Percentiles rank a stretch among this genome's conserved stretches.
Conservation (phyloP, 2,329 filamentous ascomycete genomes). For the Rhinocladiella mackenziei region DNA sequence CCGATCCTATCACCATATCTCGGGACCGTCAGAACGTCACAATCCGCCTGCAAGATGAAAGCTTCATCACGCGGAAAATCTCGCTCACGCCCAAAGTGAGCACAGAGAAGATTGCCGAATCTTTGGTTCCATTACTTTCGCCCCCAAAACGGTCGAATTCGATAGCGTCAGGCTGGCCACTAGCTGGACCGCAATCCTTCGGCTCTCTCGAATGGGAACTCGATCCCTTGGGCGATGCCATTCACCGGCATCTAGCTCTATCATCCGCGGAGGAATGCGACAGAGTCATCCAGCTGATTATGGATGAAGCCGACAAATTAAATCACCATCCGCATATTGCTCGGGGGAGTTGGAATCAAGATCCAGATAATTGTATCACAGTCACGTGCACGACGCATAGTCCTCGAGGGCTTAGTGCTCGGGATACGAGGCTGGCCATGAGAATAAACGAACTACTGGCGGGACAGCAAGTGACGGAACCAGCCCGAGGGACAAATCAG, state of each 20-base stretch:
- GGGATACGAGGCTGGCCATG: conserved; percentile 24
- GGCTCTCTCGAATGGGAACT: conserved; percentile 21
- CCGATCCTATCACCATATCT: conserved; percentile 13
- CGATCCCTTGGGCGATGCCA: conserved; percentile 24
- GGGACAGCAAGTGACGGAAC: conserved; percentile 2
- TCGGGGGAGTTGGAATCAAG: conserved; percentile 6
- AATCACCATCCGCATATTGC: conserved; percentile 29
- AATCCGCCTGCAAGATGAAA: conserved; percentile 11
- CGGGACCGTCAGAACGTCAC: conserved; percentile 14
- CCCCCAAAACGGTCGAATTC: background rate
- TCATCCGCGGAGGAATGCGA: conserved; percentile 12
- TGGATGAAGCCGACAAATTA: conserved; percentile 18
- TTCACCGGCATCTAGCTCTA: conserved; percentile 22
- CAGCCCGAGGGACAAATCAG: background rate
- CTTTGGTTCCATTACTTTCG: conserved; percentile 11
- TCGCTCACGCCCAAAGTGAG: conserved; percentile 19
- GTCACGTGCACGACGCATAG: conserved; percentile 30
- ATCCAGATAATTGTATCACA: conserved; percentile 15
- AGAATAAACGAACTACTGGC: conserved; percentile 18
- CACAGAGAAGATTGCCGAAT: conserved; percentile 11
- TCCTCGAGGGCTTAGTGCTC: conserved; percentile 27
- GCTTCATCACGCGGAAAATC: conserved; percentile 12
- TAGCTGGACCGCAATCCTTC: conserved; percentile 6
- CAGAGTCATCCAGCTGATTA: conserved; percentile 13
- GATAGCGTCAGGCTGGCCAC: background rate